Evolutionary conservation across 352 stramenopile genomes (phyloP).

Genomic region (Phytophthora cactorum): DNA sequence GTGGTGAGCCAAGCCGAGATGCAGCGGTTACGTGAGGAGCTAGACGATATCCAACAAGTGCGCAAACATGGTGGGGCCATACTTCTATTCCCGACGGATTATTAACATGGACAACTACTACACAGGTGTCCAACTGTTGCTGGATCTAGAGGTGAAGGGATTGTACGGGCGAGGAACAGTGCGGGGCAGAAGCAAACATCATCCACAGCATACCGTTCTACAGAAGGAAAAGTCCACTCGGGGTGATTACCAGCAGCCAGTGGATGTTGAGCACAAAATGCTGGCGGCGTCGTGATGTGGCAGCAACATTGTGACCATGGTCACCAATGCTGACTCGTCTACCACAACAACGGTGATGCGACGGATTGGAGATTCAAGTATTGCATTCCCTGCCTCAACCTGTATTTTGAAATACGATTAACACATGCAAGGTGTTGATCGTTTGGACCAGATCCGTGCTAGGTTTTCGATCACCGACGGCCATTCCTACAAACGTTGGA

Average conservation of each 20-base stretch:
- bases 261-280: background rate
- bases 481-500: background rate
- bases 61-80: background rate
- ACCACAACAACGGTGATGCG: background rate
- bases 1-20: constrained; percentile 7
- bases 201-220: too few relatives aligned
- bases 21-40: constrained; percentile 2
- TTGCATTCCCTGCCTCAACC: too few relatives aligned
- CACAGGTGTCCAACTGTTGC: too few relatives aligned
- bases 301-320: background rate
- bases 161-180: background rate
- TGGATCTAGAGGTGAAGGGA: background rate
- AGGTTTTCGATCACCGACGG: background rate
- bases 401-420: too few relatives aligned
- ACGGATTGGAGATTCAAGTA: too few relatives aligned
- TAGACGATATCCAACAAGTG: constrained; percentile 8
- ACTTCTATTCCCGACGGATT: too few relatives aligned
- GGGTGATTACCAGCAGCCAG: background rate
- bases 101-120: too few relatives aligned
- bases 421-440: too few relatives aligned
- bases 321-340: background rate
- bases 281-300: background rate
- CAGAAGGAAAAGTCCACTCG: background rate
- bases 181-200: background rate
- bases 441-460: too few relatives aligned